phyloP scores from a whole-genome alignment of 805 yeast species.

The Huiozyma naganishii region DNA sequence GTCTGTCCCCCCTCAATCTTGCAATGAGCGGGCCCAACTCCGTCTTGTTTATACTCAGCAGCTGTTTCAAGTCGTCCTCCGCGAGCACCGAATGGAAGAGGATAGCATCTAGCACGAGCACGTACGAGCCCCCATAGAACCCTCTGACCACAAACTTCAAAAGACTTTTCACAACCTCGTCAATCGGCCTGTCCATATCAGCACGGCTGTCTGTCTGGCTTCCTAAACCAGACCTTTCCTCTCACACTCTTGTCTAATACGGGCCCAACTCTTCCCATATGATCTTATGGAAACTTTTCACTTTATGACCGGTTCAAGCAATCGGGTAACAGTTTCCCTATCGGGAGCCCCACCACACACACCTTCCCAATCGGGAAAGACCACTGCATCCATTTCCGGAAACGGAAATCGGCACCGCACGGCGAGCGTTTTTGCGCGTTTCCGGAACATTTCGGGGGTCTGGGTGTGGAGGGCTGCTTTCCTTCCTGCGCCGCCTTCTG shows the following conservation, averaged over 20 bases:
- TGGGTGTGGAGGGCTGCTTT: too few relatives aligned
- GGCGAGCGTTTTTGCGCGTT: too few relatives aligned
- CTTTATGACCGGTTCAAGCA: too few relatives aligned
- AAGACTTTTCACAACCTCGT: conserved; percentile 34
- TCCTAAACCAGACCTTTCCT: not conserved
- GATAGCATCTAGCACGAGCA: conserved; percentile 77
- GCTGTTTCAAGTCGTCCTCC: conserved; percentile 79
- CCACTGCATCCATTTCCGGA: too few relatives aligned
- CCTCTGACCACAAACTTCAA: conserved; percentile 76
- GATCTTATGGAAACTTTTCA: conserved; percentile 1
- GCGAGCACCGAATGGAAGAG: conserved; percentile 79
- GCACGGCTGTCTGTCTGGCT: not conserved
- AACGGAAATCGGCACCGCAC: too few relatives aligned
- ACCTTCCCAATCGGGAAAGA: too few relatives aligned
- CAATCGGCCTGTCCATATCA: conserved; percentile 29
- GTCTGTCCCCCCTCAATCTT: conserved; percentile 71
- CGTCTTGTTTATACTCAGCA: conserved; percentile 76
- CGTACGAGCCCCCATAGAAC: conserved; percentile 76
- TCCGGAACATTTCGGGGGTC: too few relatives aligned
- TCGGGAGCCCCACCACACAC: too few relatives aligned
- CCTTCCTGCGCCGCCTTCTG: too few relatives aligned
- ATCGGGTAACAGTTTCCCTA: too few relatives aligned
- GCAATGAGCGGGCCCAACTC: conserved; percentile 78
- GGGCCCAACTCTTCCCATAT: not conserved
- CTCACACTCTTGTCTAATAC: not conserved